phyloP scores from a whole-genome alignment of 768 basidiomycete genomes.

The Polyporus arcularius region DNA sequence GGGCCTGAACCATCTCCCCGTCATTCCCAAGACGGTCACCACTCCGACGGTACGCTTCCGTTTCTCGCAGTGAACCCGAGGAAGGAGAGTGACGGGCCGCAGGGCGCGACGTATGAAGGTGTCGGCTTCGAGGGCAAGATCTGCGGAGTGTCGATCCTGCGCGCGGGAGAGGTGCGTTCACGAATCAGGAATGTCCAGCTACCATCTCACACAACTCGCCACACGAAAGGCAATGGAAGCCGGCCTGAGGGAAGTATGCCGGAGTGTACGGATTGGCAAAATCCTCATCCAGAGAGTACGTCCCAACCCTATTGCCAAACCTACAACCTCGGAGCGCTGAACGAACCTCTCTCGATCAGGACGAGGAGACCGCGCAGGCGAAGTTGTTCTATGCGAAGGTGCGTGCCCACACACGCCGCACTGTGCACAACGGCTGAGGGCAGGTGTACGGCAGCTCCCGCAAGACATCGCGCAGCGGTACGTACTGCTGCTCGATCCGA shows the following conservation, averaged over 20 bases:
- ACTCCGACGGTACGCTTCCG: constrained; percentile 68
- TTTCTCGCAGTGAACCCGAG: background rate
- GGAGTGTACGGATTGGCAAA: constrained; percentile 93
- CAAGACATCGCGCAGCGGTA: constrained; percentile 91
- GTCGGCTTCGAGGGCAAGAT: constrained; percentile 97
- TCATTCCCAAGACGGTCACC: constrained; percentile 73
- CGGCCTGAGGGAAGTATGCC: constrained; percentile 92
- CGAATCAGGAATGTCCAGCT: background rate
- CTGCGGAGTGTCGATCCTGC: constrained; percentile 92
- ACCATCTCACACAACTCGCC: background rate
- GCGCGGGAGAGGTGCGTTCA: constrained; percentile 80
- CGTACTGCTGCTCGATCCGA: constrained; percentile 93
- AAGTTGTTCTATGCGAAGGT: constrained; percentile 94
- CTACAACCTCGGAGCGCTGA: background rate
- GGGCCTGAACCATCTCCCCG: constrained; percentile 85
- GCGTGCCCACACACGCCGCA: background rate
- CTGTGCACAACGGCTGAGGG: background rate
- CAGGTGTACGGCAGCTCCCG: constrained; percentile 61
- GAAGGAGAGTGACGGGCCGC: constrained; percentile 2
- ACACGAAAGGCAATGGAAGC: constrained; percentile 88
- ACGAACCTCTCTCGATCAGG: constrained; percentile 47
- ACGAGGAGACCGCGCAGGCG: constrained; percentile 91
- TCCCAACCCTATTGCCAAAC: background rate
- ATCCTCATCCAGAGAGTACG: constrained; percentile 93
- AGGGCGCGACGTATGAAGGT: constrained; percentile 85